A percentile compares a stretch with the other conserved stretches of the same genome.
Conservation (phyloP, 106 monocot genomes). For the Allium cepa region DNA sequence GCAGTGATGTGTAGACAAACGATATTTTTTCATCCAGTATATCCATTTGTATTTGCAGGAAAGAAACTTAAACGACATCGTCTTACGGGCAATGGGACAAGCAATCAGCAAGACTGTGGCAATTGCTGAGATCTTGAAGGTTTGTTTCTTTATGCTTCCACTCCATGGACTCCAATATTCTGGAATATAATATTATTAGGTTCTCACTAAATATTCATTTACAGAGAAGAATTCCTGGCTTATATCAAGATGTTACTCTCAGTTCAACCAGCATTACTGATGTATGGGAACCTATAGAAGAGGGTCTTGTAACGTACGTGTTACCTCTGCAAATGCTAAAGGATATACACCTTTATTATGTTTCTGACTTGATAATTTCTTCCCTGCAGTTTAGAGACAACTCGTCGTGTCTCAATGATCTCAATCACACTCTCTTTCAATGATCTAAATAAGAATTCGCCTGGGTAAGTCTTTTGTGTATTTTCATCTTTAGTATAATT, state of each 20-base stretch:
- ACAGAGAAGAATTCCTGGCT: conserved; percentile 65
- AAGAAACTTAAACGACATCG: conserved; percentile 39
- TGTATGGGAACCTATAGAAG: conserved; percentile 98
- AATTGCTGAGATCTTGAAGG: conserved; percentile 64
- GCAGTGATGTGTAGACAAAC: not conserved
- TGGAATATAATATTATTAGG: no score
- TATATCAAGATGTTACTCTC: conserved; percentile 77
- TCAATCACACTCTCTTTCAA: conserved; percentile 75
- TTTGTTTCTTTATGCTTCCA: conserved; percentile 4
- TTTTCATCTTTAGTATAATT: not conserved
- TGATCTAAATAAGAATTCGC: conserved; percentile 52
- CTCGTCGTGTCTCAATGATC: conserved; percentile 95
- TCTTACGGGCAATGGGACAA: conserved; percentile 70
- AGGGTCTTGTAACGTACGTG: conserved; percentile 92
- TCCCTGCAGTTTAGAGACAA: conserved; percentile 65
- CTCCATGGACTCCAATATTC: no score
- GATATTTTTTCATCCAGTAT: not conserved
- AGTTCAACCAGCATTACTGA: conserved; percentile 93
- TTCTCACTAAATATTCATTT: conserved; percentile 1
- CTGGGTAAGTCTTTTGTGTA: conserved; percentile 47
- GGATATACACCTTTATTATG: no score
- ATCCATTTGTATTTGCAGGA: conserved; percentile 23
- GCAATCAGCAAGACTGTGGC: conserved; percentile 67
- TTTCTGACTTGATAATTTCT: not conserved
- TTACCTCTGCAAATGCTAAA: not conserved